Evolutionary conservation across 2,329 filamentous ascomycete genomes (phyloP).

Genomic region (Ophiobolus disseminans): DNA sequence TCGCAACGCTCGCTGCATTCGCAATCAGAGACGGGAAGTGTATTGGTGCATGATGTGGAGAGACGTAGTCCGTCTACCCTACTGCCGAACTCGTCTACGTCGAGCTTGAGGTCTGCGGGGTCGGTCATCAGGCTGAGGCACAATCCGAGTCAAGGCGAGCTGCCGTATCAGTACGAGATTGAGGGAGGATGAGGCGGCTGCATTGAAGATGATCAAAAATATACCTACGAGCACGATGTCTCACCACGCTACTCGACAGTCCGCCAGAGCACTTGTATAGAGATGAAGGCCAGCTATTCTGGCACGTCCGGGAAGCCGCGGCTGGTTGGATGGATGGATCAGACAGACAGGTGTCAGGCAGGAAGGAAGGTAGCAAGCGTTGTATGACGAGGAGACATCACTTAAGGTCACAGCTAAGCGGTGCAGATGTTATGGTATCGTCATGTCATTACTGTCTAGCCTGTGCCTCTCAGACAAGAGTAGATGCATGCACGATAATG

Average conservation of each 20-base stretch:
- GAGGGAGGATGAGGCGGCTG: constrained; percentile 16
- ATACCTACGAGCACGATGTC: too few relatives aligned
- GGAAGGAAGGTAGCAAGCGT: background rate
- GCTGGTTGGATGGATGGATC: background rate
- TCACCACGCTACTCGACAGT: too few relatives aligned
- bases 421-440: constrained; percentile 27
- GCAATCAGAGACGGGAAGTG: constrained; percentile 34
- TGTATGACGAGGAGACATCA: background rate
- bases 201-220: background rate
- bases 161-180: constrained; percentile 42
- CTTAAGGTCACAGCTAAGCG: background rate
- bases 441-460: constrained; percentile 41
- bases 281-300: too few relatives aligned
- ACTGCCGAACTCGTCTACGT: constrained; percentile 39
- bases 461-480: constrained; percentile 22
- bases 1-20: constrained; percentile 32
- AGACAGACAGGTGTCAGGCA: background rate
- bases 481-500: constrained; percentile 30
- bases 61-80: constrained; percentile 40
- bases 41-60: constrained; percentile 22
- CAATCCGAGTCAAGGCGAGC: constrained; percentile 34
- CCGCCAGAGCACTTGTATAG: too few relatives aligned
- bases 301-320: too few relatives aligned
- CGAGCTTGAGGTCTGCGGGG: constrained; percentile 35
- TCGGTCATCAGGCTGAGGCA: constrained; percentile 37